Conservation (phyloP, 331 rosid species). For the Malus hybrid region DNA sequence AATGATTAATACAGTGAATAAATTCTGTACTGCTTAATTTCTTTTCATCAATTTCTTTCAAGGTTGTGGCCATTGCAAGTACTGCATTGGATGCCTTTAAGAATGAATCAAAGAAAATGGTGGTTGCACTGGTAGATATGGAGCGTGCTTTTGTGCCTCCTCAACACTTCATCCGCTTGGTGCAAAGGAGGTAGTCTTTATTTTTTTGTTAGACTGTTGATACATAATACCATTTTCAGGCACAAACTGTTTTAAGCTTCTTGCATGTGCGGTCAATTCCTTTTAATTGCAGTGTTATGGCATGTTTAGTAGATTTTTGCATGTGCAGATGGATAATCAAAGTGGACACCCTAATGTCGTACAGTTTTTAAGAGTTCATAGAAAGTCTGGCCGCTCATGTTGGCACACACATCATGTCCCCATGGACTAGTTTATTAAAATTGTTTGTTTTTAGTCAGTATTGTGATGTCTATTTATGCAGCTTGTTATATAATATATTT, state of each 20-base stretch:
- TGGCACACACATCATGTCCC: background rate
- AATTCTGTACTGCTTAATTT: background rate
- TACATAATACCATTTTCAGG: background rate
- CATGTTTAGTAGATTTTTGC: background rate
- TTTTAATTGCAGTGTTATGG: background rate
- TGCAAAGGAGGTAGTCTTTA: slow-evolving; percentile 80
- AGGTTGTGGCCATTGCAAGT: slow-evolving; percentile 87
- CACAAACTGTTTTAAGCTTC: background rate
- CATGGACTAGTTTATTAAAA: background rate
- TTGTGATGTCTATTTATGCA: background rate
- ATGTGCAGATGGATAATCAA: background rate
- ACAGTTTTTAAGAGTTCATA: background rate
- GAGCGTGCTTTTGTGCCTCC: slow-evolving; percentile 99
- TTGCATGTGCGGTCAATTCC: background rate
- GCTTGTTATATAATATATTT: background rate
- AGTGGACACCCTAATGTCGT: background rate
- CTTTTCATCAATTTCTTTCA: background rate
- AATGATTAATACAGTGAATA: background rate
- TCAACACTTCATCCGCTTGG: slow-evolving; percentile 93
- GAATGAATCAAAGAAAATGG: slow-evolving; percentile 92
- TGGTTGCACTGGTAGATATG: slow-evolving; percentile 95
- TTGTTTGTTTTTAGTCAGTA: background rate
- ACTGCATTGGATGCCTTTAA: slow-evolving; percentile 81
- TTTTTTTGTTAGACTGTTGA: background rate
- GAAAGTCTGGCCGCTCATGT: background rate